Conservation (phyloP, 2,329 filamentous ascomycete species). For the Fusarium mexicanum region DNA sequence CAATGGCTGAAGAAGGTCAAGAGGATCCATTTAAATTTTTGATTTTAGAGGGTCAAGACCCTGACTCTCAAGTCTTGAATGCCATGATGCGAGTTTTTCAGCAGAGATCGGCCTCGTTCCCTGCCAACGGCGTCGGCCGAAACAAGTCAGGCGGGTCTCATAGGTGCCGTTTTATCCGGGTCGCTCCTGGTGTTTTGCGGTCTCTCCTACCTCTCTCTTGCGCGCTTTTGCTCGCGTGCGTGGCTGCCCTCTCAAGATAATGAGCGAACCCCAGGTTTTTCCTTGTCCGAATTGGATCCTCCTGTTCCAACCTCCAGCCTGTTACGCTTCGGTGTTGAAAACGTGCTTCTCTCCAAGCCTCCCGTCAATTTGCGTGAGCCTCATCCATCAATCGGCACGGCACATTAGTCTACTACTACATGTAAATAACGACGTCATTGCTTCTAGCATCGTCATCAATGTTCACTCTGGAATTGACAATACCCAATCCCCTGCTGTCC, state of each 20-base stretch:
- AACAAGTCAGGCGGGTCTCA: slow-evolving; percentile 28
- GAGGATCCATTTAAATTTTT: neutral
- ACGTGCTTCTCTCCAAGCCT: slow-evolving; percentile 20
- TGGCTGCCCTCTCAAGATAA: slow-evolving; percentile 9
- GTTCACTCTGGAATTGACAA: neutral
- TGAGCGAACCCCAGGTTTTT: slow-evolving; percentile 20
- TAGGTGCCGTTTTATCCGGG: slow-evolving; percentile 41
- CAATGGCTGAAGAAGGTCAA: neutral
- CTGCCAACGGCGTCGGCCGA: slow-evolving; percentile 30
- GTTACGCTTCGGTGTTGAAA: slow-evolving; percentile 1
- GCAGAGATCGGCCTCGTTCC: slow-evolving; percentile 23
- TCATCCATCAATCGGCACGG: neutral
- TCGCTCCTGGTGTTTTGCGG: neutral
- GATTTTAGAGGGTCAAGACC: slow-evolving; percentile 14
- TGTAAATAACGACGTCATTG: slow-evolving; percentile 19
- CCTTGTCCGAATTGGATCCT: slow-evolving; percentile 10
- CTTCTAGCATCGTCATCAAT: slow-evolving; percentile 3
- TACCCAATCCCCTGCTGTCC: neutral
- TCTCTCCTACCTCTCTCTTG: neutral
- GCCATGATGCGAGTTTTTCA: slow-evolving; percentile 26
- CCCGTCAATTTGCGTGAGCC: neutral
- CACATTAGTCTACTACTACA: neutral
- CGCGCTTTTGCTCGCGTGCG: slow-evolving; percentile 19
- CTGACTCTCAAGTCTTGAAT: slow-evolving; percentile 1
- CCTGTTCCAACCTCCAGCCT: slow-evolving; percentile 5